Conservation (phyloP, 345 rosid species). For the Melastoma malabathricum region DNA sequence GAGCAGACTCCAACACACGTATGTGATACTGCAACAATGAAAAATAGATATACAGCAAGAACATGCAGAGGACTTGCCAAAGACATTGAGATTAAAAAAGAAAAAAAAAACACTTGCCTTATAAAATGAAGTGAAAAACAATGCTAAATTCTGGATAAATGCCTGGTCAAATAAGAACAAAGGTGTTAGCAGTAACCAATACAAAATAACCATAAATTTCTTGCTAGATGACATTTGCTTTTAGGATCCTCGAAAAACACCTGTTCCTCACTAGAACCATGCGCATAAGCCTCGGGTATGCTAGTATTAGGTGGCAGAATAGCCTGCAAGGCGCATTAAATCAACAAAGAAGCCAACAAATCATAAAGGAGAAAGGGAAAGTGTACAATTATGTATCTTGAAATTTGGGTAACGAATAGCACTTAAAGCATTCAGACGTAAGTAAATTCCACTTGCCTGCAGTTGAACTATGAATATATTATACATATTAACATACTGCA, state of each 20-base stretch:
- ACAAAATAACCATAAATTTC: no score
- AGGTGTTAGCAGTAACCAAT: neutral
- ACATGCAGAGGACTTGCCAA: no score
- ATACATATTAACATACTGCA: constrained; percentile 75
- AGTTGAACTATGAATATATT: constrained; percentile 68
- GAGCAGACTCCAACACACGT: constrained; percentile 59
- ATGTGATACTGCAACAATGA: constrained; percentile 60
- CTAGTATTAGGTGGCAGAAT: constrained; percentile 69
- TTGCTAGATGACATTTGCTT: no score
- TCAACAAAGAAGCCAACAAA: constrained; percentile 1
- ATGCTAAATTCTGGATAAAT: constrained; percentile 92
- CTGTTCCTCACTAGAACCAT: constrained; percentile 85
- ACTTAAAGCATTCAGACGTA: neutral
- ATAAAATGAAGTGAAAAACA: constrained; percentile 90
- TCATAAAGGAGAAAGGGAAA: neutral
- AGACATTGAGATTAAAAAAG: no score
- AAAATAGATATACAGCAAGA: no score
- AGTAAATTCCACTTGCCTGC: constrained; percentile 33
- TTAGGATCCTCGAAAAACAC: constrained; percentile 14
- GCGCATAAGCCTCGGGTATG: constrained; percentile 85
- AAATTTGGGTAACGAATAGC: neutral
- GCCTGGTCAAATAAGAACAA: constrained; percentile 43
- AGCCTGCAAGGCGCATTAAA: constrained; percentile 23
- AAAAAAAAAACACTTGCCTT: constrained; percentile 37
- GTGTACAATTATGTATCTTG: neutral